Base-by-base conservation (phyloP, 192 early-diverging fungal species). In the Entomortierella chlamydospora region DNA sequence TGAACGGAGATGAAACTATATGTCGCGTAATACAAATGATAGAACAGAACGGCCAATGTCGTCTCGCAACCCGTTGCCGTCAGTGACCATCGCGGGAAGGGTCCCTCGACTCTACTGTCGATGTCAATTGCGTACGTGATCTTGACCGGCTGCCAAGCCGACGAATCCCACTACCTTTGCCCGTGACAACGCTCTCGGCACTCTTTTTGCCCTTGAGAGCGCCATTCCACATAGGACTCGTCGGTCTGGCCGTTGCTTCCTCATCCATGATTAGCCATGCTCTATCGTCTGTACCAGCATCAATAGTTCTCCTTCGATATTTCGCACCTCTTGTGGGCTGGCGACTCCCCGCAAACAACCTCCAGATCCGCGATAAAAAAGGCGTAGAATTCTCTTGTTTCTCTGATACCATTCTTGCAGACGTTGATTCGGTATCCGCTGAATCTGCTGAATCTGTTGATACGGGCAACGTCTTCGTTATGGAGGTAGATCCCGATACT, bases 81-180 rank as follows among this genome's bases (percentile, higher is more conserved):
- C 55, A 8, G 31, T 34, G 12, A 37, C 49, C 0, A 25, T 64
- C 2, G 54, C 63, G 23, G 49, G 51, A 26, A n/a, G n/a, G n/a
- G n/a, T n/a, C n/a, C n/a, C n/a, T n/a, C n/a, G 34, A 37, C 10
- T 7, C 34, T 37, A 37, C 34, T 37, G 4, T 4, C 34, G 34
- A 10, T 1, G 54, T 57, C 7, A 55, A 15, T 18, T 30, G 39
- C 5, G 54, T 42, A 0, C 53, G 52, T 1, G 45, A 58, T 25
- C 45, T 55, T 5, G 28, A 42, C 34, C 34, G 4, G 10, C 34
- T 10, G 10, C 34, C 65, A 10, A 68, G 54, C 11, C 65, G 53
- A 1, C 65, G 54, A 45, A 68, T 50, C 10, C 56, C 65, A 26
- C 49, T 50, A 29, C 31, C 45, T 18, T 56, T 68, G 13, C 52